phyloP scores from a whole-genome alignment of 441 rosid genomes.

The Sinapis alba region DNA sequence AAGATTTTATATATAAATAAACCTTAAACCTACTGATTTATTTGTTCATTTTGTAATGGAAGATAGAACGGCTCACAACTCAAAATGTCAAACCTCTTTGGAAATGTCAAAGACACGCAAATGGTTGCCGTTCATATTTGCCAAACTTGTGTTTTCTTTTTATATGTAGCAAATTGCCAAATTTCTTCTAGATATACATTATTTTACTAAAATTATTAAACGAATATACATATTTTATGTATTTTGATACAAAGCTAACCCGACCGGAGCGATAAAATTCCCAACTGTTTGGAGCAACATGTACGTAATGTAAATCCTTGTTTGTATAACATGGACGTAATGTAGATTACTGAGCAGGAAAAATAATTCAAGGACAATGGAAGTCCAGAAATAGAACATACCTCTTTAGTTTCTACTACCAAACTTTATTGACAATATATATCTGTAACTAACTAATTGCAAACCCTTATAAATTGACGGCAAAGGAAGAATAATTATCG shows the following conservation, averaged over 20 bases:
- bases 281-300: slow-evolving; percentile 10
- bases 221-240: neutral
- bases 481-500: neutral
- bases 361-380: slow-evolving; percentile 7
- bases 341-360: slow-evolving; percentile 1
- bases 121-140: slow-evolving; percentile 7
- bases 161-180: too few species aligned
- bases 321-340: slow-evolving; percentile 7
- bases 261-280: neutral
- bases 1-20: neutral
- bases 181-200: neutral
- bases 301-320: neutral
- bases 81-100: slow-evolving; percentile 24
- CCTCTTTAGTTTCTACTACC: slow-evolving; percentile 7
- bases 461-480: slow-evolving; percentile 37
- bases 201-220: neutral
- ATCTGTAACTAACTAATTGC: slow-evolving; percentile 6
- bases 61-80: slow-evolving; percentile 29
- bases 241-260: neutral
- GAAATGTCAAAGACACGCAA: slow-evolving; percentile 24
- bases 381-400: slow-evolving; percentile 13
- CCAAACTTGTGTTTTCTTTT: neutral
- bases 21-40: neutral
- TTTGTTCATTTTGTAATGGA: slow-evolving; percentile 8
- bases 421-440: slow-evolving; percentile 16